Base-by-base conservation (phyloP, 495 filamentous ascomycete genomes). In the Cercophora newfieldiana region DNA sequence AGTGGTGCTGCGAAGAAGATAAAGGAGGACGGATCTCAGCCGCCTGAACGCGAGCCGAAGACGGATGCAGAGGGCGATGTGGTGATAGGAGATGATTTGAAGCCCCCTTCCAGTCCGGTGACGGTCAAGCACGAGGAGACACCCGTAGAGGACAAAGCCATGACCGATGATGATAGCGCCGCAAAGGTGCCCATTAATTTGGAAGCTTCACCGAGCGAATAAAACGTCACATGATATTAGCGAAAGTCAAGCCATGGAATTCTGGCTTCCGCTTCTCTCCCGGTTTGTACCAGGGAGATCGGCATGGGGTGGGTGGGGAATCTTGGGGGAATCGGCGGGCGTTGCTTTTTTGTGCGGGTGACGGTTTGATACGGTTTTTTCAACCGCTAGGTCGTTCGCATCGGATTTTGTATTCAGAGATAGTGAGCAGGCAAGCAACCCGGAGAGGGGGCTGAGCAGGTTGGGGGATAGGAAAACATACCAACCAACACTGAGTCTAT, bases 1-100 rank as follows among this genome's bases (percentile, higher is more conserved):
- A 66, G 55, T 0, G 72, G 61, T 14, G 70, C 73, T 37, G 70
- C 78, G 50, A 84, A 82, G 66, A 53, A 67, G 21, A n/a, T 76
- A 0, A 82, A 75, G 61, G 79, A 78, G 54, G 79, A 75, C 14
- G 37, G 12, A 2, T 6, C 37, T 14, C 37, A 44, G 12, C 12
- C 10, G 37, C 37, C 37, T 14, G 37, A 44, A 44, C 12, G 2
- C 12, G 56, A 73, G 16, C 68, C 53, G 14, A 64, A 62, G 30
- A 30, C 44, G 30, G 70, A 70, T 50, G 57, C 63, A 0, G 70
- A 70, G 66, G 68, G 64, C 10, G 72, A 72, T 24, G 59, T 69
- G 54, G 64, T 64, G 21, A 61, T 66, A 57, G 29, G n/a, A 4
- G 72, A 69, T 29, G 19, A 47, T 14, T 28, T 56, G 10, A 44